Conservation (phyloP, 495 filamentous ascomycete genomes). For the Cladorrhinum samala region DNA sequence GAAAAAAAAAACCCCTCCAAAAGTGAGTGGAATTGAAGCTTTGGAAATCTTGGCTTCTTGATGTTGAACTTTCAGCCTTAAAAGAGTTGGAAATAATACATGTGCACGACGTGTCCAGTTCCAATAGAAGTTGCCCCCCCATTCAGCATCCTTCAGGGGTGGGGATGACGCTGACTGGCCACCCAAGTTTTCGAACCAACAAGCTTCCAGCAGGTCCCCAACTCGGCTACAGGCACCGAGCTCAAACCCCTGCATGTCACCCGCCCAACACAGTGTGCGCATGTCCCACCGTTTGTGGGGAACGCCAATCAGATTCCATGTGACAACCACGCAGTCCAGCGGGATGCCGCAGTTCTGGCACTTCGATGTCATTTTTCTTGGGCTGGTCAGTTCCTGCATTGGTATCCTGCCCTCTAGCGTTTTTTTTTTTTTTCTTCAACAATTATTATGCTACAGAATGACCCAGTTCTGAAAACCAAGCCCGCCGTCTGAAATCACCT, state of each 20-base stretch:
- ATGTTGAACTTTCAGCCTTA: constrained; percentile 14
- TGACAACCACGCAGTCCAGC: not conserved
- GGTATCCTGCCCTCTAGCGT: no score
- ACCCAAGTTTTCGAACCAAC: constrained; percentile 1
- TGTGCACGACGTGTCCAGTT: constrained; percentile 33
- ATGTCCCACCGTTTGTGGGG: not conserved
- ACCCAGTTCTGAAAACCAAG: no score
- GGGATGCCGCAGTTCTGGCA: not conserved
- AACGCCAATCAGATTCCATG: not conserved
- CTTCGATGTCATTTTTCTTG: not conserved
- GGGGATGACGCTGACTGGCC: constrained; percentile 14
- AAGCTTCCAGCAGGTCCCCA: constrained; percentile 9
- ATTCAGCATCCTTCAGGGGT: constrained; percentile 8
- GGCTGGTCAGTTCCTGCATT: not conserved
- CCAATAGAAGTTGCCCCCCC: constrained; percentile 17
- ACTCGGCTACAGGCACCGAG: constrained; percentile 11
- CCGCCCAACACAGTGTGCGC: not conserved
- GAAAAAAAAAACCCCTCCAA: constrained; percentile 4
- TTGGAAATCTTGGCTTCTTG: constrained; percentile 3
- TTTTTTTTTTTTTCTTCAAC: no score
- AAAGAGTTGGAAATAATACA: constrained; percentile 9
- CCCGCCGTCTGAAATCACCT: no score
- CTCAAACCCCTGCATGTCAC: not conserved
- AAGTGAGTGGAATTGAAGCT: constrained; percentile 15
- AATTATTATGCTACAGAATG: no score